Percentiles rank a stretch among this genome's conserved stretches.
Conservation (phyloP, 208 protist species). For the Endotrypanum monterogeii region DNA sequence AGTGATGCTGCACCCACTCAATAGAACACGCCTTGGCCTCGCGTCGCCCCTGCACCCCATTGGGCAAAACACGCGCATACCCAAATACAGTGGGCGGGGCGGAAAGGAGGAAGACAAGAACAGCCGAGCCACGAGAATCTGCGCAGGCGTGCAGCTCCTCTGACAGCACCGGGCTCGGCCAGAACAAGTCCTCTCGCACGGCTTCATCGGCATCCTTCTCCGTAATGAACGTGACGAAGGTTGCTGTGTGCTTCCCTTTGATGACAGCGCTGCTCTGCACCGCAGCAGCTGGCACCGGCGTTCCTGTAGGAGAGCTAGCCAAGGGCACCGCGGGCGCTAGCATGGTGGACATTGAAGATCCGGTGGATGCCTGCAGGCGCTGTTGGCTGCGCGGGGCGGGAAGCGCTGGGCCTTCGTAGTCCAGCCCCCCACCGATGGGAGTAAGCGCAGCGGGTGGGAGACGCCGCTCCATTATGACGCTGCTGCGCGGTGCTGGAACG, state of each 20-base stretch:
- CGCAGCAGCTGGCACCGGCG: constrained; percentile 12
- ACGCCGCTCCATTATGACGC: constrained; percentile 19
- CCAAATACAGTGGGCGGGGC: constrained; percentile 54
- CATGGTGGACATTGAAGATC: neutral
- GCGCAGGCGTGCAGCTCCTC: constrained; percentile 45
- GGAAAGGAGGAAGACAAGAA: constrained; percentile 53
- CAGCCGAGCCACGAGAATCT: constrained; percentile 28
- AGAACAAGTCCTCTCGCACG: constrained; percentile 54
- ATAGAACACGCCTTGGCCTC: constrained; percentile 37
- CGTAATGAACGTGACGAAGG: constrained; percentile 48
- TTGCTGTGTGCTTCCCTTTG: constrained; percentile 16
- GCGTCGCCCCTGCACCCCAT: constrained; percentile 1
- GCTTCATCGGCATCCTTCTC: constrained; percentile 53
- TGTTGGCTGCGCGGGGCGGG: constrained; percentile 30
- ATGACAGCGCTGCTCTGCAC: constrained; percentile 6
- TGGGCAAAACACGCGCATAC: constrained; percentile 47
- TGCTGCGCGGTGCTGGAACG: constrained; percentile 32
- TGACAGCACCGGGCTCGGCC: constrained; percentile 34
- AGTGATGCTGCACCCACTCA: constrained; percentile 69
- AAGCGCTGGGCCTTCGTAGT: constrained; percentile 22
- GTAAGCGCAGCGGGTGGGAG: constrained; percentile 18
- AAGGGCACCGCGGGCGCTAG: neutral
- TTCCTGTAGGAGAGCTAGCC: constrained; percentile 1
- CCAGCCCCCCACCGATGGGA: constrained; percentile 23
- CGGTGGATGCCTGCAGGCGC: constrained; percentile 12